Evolutionary conservation across 1,139 yeast genomes (phyloP), one percentile per base, ranked within the genome.

Genomic region (Saccharomycopsis hybrid): DNA sequence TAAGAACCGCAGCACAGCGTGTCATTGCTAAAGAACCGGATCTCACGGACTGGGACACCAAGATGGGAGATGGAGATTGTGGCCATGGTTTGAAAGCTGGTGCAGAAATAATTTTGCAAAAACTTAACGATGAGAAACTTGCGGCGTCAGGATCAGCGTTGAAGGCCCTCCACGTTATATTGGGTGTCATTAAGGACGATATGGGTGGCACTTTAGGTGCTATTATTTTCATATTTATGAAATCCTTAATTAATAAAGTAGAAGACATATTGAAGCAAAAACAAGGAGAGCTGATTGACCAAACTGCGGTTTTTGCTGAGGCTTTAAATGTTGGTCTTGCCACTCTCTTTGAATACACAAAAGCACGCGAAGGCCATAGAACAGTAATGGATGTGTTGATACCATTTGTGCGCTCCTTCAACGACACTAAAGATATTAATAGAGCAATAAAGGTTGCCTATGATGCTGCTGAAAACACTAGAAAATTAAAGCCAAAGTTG

Each of bases 131-230:
- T 27, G 41, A 43, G 4, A 11, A 39, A 13, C 29, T 41, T 24
- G 51, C 51, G 13, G 13, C 31, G 28, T 8, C 8, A 55, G 67
- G 51, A 37, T 62, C 56, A 57, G 61, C 53, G 48, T 58, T 56
- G 44, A 61, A 60, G 18, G 44, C 30, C 9, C 25, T 49, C n/a
- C 52, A 46, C 24, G 75, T 76, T 58, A 68, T 82, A 49, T 85
- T 96, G 2, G 89, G 84, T 53, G 66, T 85, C 28, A 88, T 89
- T 25, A 97, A 90, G 62, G 83, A 82, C 50, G 82, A 80, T 35
- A 90, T 90, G 97, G 97, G 97, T 49, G 97, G 97, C 46, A 90
- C 97, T 0, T 86, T 95, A 1, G 97, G 97, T 49, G 97, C 96
- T 0, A 69, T 90, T 44, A 90, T 89, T 64, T 85, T 96, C 3